These are phyloP conservation scores for Colletotrichum acutatum DNA, from an alignment of 2,329 filamentous ascomycete genomes.

Conservation along the genomic window DNA sequence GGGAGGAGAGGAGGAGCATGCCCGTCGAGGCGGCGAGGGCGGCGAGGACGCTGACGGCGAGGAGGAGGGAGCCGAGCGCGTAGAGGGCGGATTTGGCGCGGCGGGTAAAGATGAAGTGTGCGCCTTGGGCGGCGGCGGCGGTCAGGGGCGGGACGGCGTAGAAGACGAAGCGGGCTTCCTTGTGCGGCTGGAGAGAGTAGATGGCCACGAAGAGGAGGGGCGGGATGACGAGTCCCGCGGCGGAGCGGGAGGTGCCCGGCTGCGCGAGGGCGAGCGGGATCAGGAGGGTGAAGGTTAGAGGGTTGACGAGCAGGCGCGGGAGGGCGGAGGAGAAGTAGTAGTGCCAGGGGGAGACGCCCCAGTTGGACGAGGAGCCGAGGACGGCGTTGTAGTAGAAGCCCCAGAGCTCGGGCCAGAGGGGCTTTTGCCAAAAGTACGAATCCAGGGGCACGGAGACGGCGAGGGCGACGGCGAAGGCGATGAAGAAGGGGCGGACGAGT, in stretches of 20 bases:
- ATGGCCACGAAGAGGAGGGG: slow-evolving; percentile 77
- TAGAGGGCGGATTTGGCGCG: slow-evolving; percentile 70
- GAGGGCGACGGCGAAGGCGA: slow-evolving; percentile 75
- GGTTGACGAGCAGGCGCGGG: slow-evolving; percentile 87
- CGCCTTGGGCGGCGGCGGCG: slow-evolving; percentile 78
- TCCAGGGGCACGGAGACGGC: slow-evolving; percentile 79
- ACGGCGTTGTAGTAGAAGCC: slow-evolving; percentile 94
- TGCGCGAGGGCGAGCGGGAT: slow-evolving; percentile 63
- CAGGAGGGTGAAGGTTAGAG: slow-evolving; percentile 69
- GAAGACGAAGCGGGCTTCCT: slow-evolving; percentile 95
- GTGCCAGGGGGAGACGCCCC: slow-evolving; percentile 88
- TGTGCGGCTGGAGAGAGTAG: slow-evolving; percentile 93
- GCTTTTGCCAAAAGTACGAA: slow-evolving; percentile 92
- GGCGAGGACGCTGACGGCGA: slow-evolving; percentile 69
- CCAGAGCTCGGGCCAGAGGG: slow-evolving; percentile 88
- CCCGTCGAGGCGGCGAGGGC: slow-evolving; percentile 70
- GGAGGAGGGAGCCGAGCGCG: slow-evolving; percentile 59
- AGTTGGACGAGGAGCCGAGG: slow-evolving; percentile 82
- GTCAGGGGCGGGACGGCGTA: slow-evolving; percentile 87
- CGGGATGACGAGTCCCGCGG: slow-evolving; percentile 69
- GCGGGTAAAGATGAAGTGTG: slow-evolving; percentile 75
- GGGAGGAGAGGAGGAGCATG: slow-evolving; percentile 82
- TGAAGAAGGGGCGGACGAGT: slow-evolving; percentile 74
- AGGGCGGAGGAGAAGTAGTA: slow-evolving; percentile 88
- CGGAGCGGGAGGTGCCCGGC: slow-evolving; percentile 55